Evolutionary conservation across 257 asterid species (phyloP), one percentile per base, ranked within the genome.

Genomic region (Schizonepeta tenuifolia): DNA sequence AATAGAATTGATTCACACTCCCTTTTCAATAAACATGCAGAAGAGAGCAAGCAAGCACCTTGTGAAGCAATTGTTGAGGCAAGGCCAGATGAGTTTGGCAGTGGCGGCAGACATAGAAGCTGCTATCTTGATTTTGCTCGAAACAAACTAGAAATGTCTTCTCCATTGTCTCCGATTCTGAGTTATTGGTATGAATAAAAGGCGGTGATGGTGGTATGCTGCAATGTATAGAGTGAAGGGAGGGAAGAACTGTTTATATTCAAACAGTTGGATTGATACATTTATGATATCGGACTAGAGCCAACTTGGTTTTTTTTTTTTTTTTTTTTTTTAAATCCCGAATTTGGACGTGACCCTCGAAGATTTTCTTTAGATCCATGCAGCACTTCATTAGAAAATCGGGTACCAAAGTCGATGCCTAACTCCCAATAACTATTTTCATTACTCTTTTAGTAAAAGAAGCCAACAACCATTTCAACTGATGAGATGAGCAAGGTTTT

Each of bases 81-180:
- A 71, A 33, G 44, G 76, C 59, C 10, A 59, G 31, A 38, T 59
- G 76, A 54, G 61, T 71, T 71, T 26, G 38, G 76, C 76, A 71
- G 15, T 59, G 62, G 40, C 62, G 76, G 69, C 70, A 71, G 20
- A 60, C 40, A 53, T 44, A 71, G 38, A 71, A 60, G 12, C 61
- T 47, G 22, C 47, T 46, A 12, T 59, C 49, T 20, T 31, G 13
- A 49, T 60, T 71, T 13, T 71, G 62, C 61, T 71, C 61, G 21
- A 11, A 71, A 17, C 62, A 40, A 20, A 71, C 69, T 0, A 60
- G 76, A 60, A 66, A 15, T 22, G 40, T 26, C 35, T 40, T 59
- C 57, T 60, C 76, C 76, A 71, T 60, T 18, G 5, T 50, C 40
- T 57, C 31, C 11, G n/a, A 28, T 57, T 28, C 14, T 21, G 28